Conservation (phyloP, 495 filamentous ascomycete genomes). For the Penicillium manginii region DNA sequence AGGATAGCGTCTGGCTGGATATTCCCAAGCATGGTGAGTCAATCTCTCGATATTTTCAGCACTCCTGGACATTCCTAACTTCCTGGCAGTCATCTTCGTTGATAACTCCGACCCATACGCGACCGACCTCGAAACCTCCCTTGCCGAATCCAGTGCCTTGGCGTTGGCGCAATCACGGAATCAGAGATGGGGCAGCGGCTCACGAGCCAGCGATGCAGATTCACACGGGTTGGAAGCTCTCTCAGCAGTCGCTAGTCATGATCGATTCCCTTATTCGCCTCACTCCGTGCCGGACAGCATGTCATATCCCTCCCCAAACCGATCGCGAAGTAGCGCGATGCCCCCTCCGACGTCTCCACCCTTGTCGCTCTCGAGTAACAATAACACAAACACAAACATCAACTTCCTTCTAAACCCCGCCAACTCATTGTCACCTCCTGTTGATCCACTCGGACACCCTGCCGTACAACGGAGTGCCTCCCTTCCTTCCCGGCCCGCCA, state of each 20-base stretch:
- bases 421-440: conserved; percentile 48
- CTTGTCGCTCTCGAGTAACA: conserved; percentile 40
- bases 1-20: conserved; percentile 65
- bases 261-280: conserved; percentile 46
- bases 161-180: conserved; percentile 36
- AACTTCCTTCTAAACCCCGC: conserved; percentile 63
- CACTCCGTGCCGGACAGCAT: conserved; percentile 38
- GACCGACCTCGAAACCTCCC: conserved; percentile 51
- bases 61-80: not conserved
- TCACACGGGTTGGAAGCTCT: conserved; percentile 59
- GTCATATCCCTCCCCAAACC: conserved; percentile 41
- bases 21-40: conserved; percentile 59
- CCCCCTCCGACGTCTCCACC: conserved; percentile 43
- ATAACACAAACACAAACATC: conserved; percentile 51
- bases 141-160: conserved; percentile 36
- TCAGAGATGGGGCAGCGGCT: conserved; percentile 34
- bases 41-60: not conserved
- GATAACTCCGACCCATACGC: conserved; percentile 66
- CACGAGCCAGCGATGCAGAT: conserved; percentile 42
- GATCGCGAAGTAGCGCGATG: conserved; percentile 32
- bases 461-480: conserved; percentile 36
- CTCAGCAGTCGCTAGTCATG: conserved; percentile 57
- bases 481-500: conserved; percentile 32
- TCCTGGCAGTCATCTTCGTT: conserved; percentile 62
- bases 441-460: conserved; percentile 48